Conservation (phyloP, 202 grass and related monocot species). For the Setaria viridis region DNA sequence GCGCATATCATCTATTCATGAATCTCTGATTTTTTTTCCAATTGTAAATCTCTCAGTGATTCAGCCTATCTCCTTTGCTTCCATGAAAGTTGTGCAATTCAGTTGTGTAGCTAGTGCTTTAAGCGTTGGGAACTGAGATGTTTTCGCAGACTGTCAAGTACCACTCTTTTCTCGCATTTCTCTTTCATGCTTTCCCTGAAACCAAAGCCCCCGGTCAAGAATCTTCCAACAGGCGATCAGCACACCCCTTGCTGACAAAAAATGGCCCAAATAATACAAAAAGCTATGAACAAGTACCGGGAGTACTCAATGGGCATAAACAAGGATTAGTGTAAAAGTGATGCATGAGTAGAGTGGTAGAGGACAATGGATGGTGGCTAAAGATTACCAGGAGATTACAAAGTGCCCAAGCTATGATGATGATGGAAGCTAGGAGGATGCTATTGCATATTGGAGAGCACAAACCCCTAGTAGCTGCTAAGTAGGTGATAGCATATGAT, state of each 20-base stretch:
- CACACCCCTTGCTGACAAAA: slow-evolving; percentile 50
- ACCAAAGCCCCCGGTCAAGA: slow-evolving; percentile 58
- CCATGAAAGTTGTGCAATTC: slow-evolving; percentile 48
- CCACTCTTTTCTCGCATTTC: neutral
- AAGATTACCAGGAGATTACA: slow-evolving; percentile 86
- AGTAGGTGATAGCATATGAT: slow-evolving; percentile 60
- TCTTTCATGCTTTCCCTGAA: slow-evolving; percentile 47
- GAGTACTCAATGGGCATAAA: slow-evolving; percentile 39
- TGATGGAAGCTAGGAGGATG: slow-evolving; percentile 52
- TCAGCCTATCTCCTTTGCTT: slow-evolving; percentile 16
- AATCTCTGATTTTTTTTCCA: neutral
- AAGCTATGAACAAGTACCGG: slow-evolving; percentile 43
- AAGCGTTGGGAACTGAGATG: slow-evolving; percentile 51
- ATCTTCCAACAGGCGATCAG: slow-evolving; percentile 61
- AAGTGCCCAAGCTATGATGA: slow-evolving; percentile 76
- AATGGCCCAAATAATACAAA: slow-evolving; percentile 55
- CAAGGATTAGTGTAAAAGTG: slow-evolving; percentile 51
- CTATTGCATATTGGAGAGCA: slow-evolving; percentile 53
- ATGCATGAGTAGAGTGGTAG: neutral
- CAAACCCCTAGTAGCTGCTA: slow-evolving; percentile 23
- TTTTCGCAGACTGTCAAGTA: slow-evolving; percentile 56
- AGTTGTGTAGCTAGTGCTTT: slow-evolving; percentile 39
- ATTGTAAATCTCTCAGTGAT: neutral
- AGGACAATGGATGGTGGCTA: slow-evolving; percentile 74
- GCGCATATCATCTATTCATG: slow-evolving; percentile 22